Conservation (phyloP, 1,284 basidiomycete genomes). For the Malassezia dermatis region DNA sequence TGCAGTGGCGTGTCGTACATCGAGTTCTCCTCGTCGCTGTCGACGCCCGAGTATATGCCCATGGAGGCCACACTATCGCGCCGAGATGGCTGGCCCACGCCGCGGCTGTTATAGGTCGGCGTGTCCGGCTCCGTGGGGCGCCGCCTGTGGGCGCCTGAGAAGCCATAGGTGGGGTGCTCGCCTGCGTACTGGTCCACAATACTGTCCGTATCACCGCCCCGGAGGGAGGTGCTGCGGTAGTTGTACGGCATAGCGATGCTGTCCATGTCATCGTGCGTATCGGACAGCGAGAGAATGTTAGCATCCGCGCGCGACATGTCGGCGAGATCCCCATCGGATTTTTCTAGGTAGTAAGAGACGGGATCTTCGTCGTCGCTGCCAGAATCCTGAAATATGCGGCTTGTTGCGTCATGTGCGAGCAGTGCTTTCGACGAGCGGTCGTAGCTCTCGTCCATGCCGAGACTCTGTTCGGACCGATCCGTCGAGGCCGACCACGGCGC, state of each 20-base stretch:
- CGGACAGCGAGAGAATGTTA: background rate
- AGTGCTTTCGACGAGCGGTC: background rate
- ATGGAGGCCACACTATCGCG: background rate
- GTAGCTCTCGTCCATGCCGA: background rate
- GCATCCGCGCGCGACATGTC: background rate
- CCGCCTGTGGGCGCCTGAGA: background rate
- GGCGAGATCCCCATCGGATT: background rate
- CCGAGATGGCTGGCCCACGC: background rate
- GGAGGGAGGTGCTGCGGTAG: background rate
- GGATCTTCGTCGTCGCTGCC: background rate
- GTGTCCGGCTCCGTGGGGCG: background rate
- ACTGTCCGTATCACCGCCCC: background rate
- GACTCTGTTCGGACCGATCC: background rate
- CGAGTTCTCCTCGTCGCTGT: background rate
- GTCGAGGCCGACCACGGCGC: background rate
- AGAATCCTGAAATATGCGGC: background rate
- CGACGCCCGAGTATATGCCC: background rate
- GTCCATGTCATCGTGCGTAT: background rate
- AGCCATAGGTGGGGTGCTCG: background rate
- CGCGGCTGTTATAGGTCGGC: background rate
- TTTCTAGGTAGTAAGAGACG: background rate
- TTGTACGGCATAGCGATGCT: background rate
- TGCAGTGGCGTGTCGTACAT: background rate
- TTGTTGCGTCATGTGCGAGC: background rate
- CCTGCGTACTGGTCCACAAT: conserved; percentile 2